phyloP scores from a whole-genome alignment of 495 filamentous ascomycete genomes.

The Neurospora sp. region DNA sequence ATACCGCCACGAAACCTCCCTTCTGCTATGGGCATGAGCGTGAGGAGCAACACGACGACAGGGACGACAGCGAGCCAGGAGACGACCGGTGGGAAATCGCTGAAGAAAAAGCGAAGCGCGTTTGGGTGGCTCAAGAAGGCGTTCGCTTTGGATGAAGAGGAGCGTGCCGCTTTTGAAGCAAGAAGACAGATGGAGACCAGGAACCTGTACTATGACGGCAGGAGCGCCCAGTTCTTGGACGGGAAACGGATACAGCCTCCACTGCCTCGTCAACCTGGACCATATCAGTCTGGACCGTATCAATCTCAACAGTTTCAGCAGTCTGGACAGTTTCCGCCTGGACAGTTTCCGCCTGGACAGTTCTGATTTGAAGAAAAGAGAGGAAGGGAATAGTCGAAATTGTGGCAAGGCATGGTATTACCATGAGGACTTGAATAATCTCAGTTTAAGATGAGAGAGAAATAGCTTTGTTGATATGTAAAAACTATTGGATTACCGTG shows the following conservation, averaged over 20 bases:
- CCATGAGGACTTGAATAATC: no score
- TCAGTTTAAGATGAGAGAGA: background rate
- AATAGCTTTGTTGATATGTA: background rate
- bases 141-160: conserved; percentile 46
- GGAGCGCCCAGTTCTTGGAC: conserved; percentile 34
- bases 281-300: background rate
- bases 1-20: conserved; percentile 31
- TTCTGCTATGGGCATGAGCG: conserved; percentile 43
- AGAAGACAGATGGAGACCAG: conserved; percentile 27
- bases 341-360: background rate
- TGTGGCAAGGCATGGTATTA: background rate
- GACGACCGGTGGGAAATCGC: conserved; percentile 15
- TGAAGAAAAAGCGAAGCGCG: conserved; percentile 50
- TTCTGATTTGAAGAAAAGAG: background rate
- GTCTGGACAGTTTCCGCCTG: background rate
- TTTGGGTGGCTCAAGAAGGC: conserved; percentile 52
- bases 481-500: background rate
- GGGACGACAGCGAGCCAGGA: conserved; percentile 15
- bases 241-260: conserved; percentile 25
- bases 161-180: conserved; percentile 40
- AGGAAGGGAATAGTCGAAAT: background rate
- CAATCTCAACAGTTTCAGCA: background rate
- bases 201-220: conserved; percentile 33
- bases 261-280: background rate
- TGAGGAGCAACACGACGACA: conserved; percentile 33